Percentiles rank a stretch among this genome's conserved stretches.
Conservation (phyloP, 768 basidiomycete species). For the Tricholoma bakamatsutake region DNA sequence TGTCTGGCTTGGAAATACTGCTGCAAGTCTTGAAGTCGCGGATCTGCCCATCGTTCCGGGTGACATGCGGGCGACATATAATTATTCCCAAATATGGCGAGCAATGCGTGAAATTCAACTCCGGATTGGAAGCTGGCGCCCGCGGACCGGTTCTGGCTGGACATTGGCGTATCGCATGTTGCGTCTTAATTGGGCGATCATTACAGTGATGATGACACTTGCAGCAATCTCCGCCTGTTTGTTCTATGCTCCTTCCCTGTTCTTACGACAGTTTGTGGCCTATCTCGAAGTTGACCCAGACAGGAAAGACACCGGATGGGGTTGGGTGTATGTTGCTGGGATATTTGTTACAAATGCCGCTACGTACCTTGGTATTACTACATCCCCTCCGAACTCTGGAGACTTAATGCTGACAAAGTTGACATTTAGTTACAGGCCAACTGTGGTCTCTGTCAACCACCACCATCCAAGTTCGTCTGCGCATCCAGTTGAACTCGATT, state of each 20-base stretch:
- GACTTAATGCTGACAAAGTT: not conserved
- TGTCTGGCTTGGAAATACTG: constrained; percentile 73
- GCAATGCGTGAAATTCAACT: constrained; percentile 47
- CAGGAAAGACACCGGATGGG: constrained; percentile 57
- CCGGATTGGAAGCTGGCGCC: constrained; percentile 50
- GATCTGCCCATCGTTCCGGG: constrained; percentile 81
- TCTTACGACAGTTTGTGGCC: constrained; percentile 51
- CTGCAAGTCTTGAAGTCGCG: constrained; percentile 74
- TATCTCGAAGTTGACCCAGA: constrained; percentile 63
- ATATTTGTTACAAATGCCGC: constrained; percentile 28
- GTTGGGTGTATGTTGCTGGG: constrained; percentile 55
- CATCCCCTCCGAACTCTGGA: not conserved
- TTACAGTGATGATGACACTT: constrained; percentile 40
- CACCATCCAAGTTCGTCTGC: constrained; percentile 61
- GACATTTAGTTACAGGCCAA: constrained; percentile 50
- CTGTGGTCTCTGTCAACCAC: constrained; percentile 69
- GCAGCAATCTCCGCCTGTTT: constrained; percentile 53
- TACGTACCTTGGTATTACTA: constrained; percentile 23
- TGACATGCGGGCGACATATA: constrained; percentile 59
- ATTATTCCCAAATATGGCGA: constrained; percentile 61
- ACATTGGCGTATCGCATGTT: constrained; percentile 55
- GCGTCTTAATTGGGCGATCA: constrained; percentile 41
- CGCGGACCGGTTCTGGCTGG: constrained; percentile 60
- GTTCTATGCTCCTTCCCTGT: constrained; percentile 60
- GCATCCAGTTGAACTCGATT: constrained; percentile 76